Conservation (phyloP, 2,329 filamentous ascomycete genomes). For the Calonectria ilicicola region DNA sequence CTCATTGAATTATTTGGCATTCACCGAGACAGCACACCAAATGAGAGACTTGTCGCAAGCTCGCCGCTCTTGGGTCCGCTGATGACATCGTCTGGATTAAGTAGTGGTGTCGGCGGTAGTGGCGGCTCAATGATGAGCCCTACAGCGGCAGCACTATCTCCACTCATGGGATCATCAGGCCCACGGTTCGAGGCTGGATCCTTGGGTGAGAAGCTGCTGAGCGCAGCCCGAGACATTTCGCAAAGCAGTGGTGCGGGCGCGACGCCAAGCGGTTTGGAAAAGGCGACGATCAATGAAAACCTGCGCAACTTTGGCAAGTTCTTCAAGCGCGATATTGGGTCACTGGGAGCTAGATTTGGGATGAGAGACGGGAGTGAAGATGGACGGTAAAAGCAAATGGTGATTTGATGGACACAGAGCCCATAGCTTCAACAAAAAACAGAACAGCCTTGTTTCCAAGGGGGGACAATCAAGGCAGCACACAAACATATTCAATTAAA, state of each 20-base stretch:
- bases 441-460: not conserved
- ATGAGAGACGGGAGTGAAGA: slow-evolving; percentile 63
- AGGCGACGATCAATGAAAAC: slow-evolving; percentile 89
- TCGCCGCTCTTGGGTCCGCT: slow-evolving; percentile 80
- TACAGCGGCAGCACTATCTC: slow-evolving; percentile 54
- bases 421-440: not conserved
- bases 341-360: slow-evolving; percentile 79
- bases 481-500: not conserved
- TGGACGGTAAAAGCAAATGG: not conserved
- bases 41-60: slow-evolving; percentile 76
- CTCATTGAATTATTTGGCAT: slow-evolving; percentile 87
- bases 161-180: slow-evolving; percentile 45
- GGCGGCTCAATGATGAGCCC: slow-evolving; percentile 53
- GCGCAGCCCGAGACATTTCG: slow-evolving; percentile 87
- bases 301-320: slow-evolving; percentile 97
- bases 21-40: slow-evolving; percentile 81
- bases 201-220: slow-evolving; percentile 89
- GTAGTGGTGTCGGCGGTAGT: slow-evolving; percentile 50
- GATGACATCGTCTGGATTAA: slow-evolving; percentile 58
- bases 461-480: not conserved
- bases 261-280: slow-evolving; percentile 61
- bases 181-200: slow-evolving; percentile 82
- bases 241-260: slow-evolving; percentile 55
- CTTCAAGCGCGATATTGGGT: slow-evolving; percentile 88
- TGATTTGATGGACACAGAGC: not conserved